Base-by-base conservation (phyloP, 2,329 filamentous ascomycete species). In the Claviceps pusilla region DNA sequence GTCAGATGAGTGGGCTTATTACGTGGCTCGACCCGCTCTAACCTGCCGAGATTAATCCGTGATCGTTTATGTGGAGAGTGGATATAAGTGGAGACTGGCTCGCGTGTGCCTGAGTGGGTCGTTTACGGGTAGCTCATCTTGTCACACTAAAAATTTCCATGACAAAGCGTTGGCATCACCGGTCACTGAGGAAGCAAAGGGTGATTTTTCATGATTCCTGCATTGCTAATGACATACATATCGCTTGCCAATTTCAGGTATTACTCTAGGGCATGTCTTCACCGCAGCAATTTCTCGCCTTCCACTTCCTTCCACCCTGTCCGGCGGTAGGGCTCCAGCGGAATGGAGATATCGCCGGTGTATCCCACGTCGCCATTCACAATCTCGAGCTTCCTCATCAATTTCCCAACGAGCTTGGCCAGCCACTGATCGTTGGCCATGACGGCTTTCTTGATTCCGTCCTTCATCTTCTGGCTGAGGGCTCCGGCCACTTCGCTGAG, bases 401-500 rank as follows among this genome's bases (percentile, higher is more conserved):
- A n/a, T 16, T 50, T 55, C 7, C 54, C 54, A 39, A 55, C 54
- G 16, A 55, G 47, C 33, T 39, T 55, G 29, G 54, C 50, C 7
- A 55, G 37, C 54, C 50, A 50, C 14, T 55, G 50, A n/a, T 55
- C 59, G 39, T 60, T 57, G 51, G 63, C 61, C 16, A 63, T 58
- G 14, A 64, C 63, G 55, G 61, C 50, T 46, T 62, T 58, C 39
- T 62, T 57, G 45, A 65, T 60, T 59, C 86, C 89, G 57, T 73
- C 75, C 55, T 70, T 71, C 57, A 84, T 68, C 55, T 89, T 74
- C 56, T 65, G 67, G 28, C 53, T 55, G 37, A 55, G 33, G 1
- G 47, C 16, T 6, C 54, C 50, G 5, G 54, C 45, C 7, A 55
- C 29, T 16, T 55, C 54, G 24, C 39, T 55, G n/a, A 55, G 28